These are phyloP conservation scores for Cercospora zeina DNA, from an alignment of 2,329 filamentous ascomycete genomes.

Conservation along the genomic window DNA sequence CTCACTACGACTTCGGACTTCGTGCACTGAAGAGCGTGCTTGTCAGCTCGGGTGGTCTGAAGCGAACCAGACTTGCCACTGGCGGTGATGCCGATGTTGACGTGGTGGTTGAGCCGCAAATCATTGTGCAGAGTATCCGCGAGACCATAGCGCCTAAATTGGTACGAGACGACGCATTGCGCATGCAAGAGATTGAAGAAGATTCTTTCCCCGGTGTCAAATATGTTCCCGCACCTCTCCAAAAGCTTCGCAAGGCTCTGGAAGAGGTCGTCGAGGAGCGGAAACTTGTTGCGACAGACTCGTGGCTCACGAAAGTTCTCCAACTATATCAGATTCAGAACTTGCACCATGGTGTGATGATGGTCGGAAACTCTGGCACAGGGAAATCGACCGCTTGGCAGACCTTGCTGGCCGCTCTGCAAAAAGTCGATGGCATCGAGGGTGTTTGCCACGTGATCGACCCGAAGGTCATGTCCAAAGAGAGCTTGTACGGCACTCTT, in stretches of 20 bases:
- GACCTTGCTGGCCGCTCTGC: conserved; percentile 83
- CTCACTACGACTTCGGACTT: conserved; percentile 97
- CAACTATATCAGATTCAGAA: conserved; percentile 98
- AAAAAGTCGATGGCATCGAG: conserved; percentile 86
- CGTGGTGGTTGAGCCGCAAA: conserved; percentile 86
- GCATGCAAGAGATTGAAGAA: conserved; percentile 79
- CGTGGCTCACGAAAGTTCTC: conserved; percentile 96
- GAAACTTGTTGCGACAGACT: conserved; percentile 84
- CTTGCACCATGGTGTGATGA: conserved; percentile 99
- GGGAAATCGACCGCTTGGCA: conserved; percentile 97
- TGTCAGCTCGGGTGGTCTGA: conserved; percentile 93
- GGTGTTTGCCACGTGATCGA: conserved; percentile 97
- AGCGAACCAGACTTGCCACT: conserved; percentile 72
- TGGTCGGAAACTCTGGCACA: conserved; percentile 97
- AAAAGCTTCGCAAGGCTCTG: conserved; percentile 77
- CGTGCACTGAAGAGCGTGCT: conserved; percentile 98
- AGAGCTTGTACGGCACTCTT: conserved; percentile 90
- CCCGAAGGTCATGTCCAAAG: conserved; percentile 99
- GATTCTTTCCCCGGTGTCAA: conserved; percentile 88
- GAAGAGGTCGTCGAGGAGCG: conserved; percentile 78
- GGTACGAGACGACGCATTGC: conserved; percentile 85
- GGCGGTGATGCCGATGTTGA: conserved; percentile 56
- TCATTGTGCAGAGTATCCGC: conserved; percentile 96
- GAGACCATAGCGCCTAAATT: conserved; percentile 98
- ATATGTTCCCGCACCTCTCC: conserved; percentile 86